phyloP scores from a whole-genome alignment of 1,284 basidiomycete species.

The Bjerkandera adusta region DNA sequence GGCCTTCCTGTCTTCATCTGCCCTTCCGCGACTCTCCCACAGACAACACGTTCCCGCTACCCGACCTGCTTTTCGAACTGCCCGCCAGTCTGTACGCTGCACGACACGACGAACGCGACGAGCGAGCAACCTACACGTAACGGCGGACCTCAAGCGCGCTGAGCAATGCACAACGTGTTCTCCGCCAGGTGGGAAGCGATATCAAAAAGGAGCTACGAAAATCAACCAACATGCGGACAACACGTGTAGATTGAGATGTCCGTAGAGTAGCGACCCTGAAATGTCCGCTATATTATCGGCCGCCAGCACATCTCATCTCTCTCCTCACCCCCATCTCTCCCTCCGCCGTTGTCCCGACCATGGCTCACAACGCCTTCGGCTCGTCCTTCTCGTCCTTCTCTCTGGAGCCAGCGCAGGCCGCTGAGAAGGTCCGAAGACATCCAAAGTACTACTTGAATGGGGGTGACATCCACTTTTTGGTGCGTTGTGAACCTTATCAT shows the following conservation, averaged over 20 bases:
- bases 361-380: conserved; percentile 21
- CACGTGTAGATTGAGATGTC: conserved; percentile 35
- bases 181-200: background rate
- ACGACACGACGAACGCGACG: too few relatives aligned
- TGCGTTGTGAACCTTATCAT: conserved; percentile 32
- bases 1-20: too few relatives aligned
- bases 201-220: background rate
- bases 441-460: conserved; percentile 51
- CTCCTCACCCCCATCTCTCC: conserved; percentile 22
- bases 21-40: too few relatives aligned
- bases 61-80: too few relatives aligned
- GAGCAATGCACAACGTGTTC: too few relatives aligned
- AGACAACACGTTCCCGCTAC: too few relatives aligned
- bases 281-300: conserved; percentile 21
- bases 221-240: conserved; percentile 31
- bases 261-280: conserved; percentile 11
- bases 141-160: too few relatives aligned
- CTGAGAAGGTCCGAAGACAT: conserved; percentile 35
- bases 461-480: conserved; percentile 53
- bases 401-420: conserved; percentile 10
- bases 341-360: conserved; percentile 24
- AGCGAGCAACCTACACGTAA: too few relatives aligned
- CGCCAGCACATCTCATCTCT: conserved; percentile 9
- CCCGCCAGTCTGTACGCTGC: too few relatives aligned
- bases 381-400: conserved; percentile 10